Base-by-base conservation (phyloP, 2,329 filamentous ascomycete species). In the Ophiosphaerella herpotricha region DNA sequence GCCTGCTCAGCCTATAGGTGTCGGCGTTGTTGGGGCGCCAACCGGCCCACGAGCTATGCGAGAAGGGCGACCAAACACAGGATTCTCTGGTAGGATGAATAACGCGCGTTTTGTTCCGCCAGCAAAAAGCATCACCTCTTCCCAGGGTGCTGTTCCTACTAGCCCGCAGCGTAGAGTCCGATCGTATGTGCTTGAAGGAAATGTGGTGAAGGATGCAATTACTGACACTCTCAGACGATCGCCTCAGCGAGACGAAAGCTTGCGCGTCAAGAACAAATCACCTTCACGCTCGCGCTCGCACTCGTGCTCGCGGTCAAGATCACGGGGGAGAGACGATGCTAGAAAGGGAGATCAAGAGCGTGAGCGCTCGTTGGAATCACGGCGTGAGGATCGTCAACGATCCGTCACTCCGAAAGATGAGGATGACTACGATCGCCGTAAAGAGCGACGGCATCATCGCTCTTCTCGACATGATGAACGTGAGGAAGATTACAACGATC, bases 1-100 rank as follows among this genome's bases (percentile, higher is more conserved):
- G 36, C 48, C 55, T 23, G 12, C 47, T 21, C 68, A 74, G 52
- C 72, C 78, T 6, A 73, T 74, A 43, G 80, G 79, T 4, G 75
- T 90, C 81, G 82, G 82, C 33, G 82, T 85, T 44, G 78, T 78
- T 66, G 83, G 83, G 75, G 94, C 94, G 24, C 94, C 94, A 24
- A 96, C 89, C 46, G 94, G 92, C 8, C 94, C 94, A 40, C 92
- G 94, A 75, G 94, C 94, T 14, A 96, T 97, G 90, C 84, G 93
- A 56, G 88, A 94, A 74, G 91, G 91, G 26, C 79, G 91, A 9
- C 89, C 90, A 43, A 95, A 95, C 72, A 92, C 87, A 49, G 90
- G 89, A 60, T 82, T 89, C 45, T 82, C 86, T 57, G 83, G 88
- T 63, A 74, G 80, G 70, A 86, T 70, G 8, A 67, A 63, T 44